A percentile compares a stretch with the other conserved stretches of the same genome.
These are phyloP conservation scores for Syzygium syzygioides DNA, from an alignment of 441 rosid species.

Conservation along the genomic window DNA sequence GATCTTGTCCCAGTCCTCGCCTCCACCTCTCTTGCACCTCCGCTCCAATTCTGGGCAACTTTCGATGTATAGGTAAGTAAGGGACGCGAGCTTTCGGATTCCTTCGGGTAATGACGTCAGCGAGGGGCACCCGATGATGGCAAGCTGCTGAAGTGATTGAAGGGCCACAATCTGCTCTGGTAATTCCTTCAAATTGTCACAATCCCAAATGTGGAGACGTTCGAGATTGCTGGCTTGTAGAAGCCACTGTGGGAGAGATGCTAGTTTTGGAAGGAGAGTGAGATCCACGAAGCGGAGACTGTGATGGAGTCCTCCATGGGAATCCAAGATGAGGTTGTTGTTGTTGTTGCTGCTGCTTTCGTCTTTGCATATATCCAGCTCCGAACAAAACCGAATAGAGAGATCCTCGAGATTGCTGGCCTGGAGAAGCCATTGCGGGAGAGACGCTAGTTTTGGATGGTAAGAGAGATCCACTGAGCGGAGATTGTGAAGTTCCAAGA, in stretches of 20 bases:
- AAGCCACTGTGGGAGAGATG: not conserved
- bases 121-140: rapidly evolving
- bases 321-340: not conserved
- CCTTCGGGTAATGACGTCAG: not conserved
- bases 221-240: not conserved
- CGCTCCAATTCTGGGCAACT: too few relatives aligned
- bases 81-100: not conserved
- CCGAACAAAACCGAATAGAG: rapidly evolving
- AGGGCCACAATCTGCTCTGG: not conserved
- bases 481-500: not conserved
- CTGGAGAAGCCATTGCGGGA: too few relatives aligned
- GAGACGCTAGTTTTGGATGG: not conserved
- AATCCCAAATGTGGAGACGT: rapidly evolving
- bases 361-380: not conserved
- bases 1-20: too few relatives aligned
- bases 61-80: not conserved
- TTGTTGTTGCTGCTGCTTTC: too few relatives aligned
- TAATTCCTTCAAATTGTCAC: not conserved
- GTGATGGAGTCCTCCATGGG: not conserved
- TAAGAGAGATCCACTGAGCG: rapidly evolving
- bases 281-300: rapidly evolving
- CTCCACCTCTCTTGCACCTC: too few relatives aligned
- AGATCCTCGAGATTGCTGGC: not conserved
- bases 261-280: not conserved
- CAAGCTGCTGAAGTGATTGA: not conserved